Evolutionary conservation across 129 eudicot genomes (phyloP), one percentile per base, ranked within the genome.

Genomic region (Deinandra increscens): DNA sequence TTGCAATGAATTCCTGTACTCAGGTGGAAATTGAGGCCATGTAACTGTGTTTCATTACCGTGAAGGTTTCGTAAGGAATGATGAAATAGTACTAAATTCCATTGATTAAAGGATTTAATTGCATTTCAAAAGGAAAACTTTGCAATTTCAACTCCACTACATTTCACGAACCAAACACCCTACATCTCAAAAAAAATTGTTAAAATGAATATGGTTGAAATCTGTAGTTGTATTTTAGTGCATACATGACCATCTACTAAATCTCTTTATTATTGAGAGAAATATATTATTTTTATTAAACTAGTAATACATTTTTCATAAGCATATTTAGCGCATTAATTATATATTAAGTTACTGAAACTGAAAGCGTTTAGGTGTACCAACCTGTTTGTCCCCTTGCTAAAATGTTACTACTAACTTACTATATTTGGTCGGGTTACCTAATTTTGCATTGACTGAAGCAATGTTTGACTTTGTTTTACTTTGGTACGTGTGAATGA

Each of bases 401-500:
- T 44, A 12, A 44, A 12, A 46, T 7, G 54, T 46, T 46, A n/a
- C n/a, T n/a, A n/a, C n/a, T n/a, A n/a, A n/a, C n/a, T n/a, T n/a
- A n/a, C 13, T 9, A 0, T 10, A 7, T 55, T 23, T 55, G 10
- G 61, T 22, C 12, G 5, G 1, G 37, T 56, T 26, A 13, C 38
- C 39, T 2, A 38, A 26, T 58, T 58, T 54, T 58, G 4, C 39
- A 5, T 29, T 29, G 39, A 61, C 34, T 64, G 36, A 22, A 7
- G 23, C 7, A 69, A 36, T 33, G 60, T 4, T 65, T 64, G 70
- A 64, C 54, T 39, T 61, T 60, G 42, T 61, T 38, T 6, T 36
- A 36, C 39, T 36, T 49, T 49, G 29, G 70, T 76, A 19, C 33
- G 42, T 76, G 23, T 67, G 62, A 58, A 58, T 58, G 62, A 26